Percentiles rank a stretch among this genome's conserved stretches.
phyloP scores from a whole-genome alignment of 441 rosid genomes.

The Geranium incanum region DNA sequence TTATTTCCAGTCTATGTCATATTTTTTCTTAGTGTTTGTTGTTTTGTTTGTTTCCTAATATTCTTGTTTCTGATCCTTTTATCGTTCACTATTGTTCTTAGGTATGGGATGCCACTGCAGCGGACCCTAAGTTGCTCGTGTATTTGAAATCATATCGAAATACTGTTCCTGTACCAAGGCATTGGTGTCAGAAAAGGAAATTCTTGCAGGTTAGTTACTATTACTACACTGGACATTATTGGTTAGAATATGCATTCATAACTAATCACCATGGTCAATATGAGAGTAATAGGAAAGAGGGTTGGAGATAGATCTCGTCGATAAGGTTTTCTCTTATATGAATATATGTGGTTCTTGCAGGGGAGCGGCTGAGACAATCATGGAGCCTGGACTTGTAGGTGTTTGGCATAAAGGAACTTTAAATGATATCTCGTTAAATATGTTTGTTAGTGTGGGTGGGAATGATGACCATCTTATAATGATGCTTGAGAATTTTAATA shows the following conservation, averaged over 20 bases:
- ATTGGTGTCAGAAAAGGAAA: slow-evolving; percentile 98
- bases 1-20: neutral
- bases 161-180: slow-evolving; percentile 96
- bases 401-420: slow-evolving; percentile 50
- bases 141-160: slow-evolving; percentile 86
- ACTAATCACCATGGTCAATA: slow-evolving; percentile 35
- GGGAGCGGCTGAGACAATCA: slow-evolving; percentile 74
- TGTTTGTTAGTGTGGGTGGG: slow-evolving; percentile 39
- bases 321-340: slow-evolving; percentile 93
- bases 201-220: slow-evolving; percentile 82
- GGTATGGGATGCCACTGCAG: slow-evolving; percentile 99
- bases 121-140: slow-evolving; percentile 92
- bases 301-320: slow-evolving; percentile 49
- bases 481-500: neutral
- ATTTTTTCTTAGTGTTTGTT: neutral
- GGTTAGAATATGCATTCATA: slow-evolving; percentile 38
- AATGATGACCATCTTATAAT: slow-evolving; percentile 25
- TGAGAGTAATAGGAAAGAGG: slow-evolving; percentile 41
- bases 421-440: slow-evolving; percentile 32
- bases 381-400: slow-evolving; percentile 99
- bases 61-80: neutral
- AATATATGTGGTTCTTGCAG: slow-evolving; percentile 99
- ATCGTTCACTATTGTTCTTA: slow-evolving; percentile 20
- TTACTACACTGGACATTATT: slow-evolving; percentile 20
- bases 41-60: neutral